Conservation (phyloP, 306 rosid genomes). For the Malus sylvestris region DNA sequence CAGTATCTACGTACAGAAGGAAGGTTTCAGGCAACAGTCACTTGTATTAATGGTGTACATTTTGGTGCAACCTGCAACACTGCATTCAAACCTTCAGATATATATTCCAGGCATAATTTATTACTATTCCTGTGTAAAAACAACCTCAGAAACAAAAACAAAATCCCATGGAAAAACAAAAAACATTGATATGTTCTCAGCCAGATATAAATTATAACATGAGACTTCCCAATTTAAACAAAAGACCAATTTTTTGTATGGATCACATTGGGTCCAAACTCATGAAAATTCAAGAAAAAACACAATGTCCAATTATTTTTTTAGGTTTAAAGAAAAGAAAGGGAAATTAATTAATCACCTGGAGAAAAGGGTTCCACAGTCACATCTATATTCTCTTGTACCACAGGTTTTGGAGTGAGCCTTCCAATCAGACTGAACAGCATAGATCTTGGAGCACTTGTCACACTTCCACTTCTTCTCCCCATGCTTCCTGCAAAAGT, state of each 20-base stretch:
- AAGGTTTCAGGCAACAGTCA: constrained; percentile 41
- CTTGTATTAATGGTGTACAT: constrained; percentile 39
- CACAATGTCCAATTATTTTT: not conserved
- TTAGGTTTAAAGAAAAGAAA: not conserved
- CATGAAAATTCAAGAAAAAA: not conserved
- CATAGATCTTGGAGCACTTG: constrained; percentile 87
- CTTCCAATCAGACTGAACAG: constrained; percentile 98
- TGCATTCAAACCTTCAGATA: not conserved
- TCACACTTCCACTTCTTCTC: constrained; percentile 99
- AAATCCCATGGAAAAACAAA: not conserved
- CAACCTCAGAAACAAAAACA: not conserved
- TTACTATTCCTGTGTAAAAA: constrained; percentile 25
- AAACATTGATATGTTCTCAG: not conserved
- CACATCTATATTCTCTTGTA: constrained; percentile 93
- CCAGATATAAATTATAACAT: not conserved
- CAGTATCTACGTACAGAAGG: constrained; percentile 27
- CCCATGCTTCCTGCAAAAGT: constrained; percentile 87
- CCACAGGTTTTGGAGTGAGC: constrained; percentile 98
- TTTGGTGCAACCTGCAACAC: constrained; percentile 39
- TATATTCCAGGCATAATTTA: constrained; percentile 5
- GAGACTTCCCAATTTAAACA: not conserved
- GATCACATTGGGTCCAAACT: not conserved
- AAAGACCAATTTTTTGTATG: not conserved
- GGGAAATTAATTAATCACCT: constrained; percentile 36
- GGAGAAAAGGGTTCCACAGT: constrained; percentile 95